A percentile compares a stretch with the other conserved stretches of the same genome.
Conservation (phyloP, 805 yeast species). For the Starmerella sp. region DNA sequence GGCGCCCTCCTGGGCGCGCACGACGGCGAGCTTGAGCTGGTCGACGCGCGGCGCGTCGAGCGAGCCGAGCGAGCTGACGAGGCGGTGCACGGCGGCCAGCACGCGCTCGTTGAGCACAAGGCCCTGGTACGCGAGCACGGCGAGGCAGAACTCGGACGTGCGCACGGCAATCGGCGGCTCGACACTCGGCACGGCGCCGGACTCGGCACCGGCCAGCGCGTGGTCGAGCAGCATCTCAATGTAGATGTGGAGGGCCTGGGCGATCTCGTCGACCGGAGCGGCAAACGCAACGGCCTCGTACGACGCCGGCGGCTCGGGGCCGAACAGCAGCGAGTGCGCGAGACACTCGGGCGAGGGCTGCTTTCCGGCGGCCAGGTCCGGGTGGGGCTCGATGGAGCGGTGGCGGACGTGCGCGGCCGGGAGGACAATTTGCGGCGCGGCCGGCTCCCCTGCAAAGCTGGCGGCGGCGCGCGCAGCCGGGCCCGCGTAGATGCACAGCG, state of each 20-base stretch:
- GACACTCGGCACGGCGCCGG: slow-evolving; percentile 5
- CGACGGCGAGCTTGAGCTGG: slow-evolving; percentile 41
- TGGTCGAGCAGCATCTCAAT: slow-evolving; percentile 18
- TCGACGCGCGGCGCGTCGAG: slow-evolving; percentile 43
- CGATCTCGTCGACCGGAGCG: slow-evolving; percentile 4
- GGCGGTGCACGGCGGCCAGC: slow-evolving; percentile 44
- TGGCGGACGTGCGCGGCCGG: neutral
- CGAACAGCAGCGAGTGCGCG: slow-evolving; percentile 59
- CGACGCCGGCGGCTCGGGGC: neutral
- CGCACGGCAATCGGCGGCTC: slow-evolving; percentile 40
- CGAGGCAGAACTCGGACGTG: slow-evolving; percentile 42
- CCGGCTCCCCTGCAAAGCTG: neutral
- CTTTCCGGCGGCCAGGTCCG: slow-evolving; percentile 42
- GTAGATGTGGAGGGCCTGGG: slow-evolving; percentile 4
- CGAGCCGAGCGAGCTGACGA: slow-evolving; percentile 39
- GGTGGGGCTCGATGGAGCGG: slow-evolving; percentile 40
- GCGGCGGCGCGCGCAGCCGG: neutral
- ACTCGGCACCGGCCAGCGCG: neutral
- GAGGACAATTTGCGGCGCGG: neutral
- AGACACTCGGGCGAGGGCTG: slow-evolving; percentile 42
- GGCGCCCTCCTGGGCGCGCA: slow-evolving; percentile 10
- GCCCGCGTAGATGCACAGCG: neutral
- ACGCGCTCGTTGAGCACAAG: slow-evolving; percentile 54
- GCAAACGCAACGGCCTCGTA: slow-evolving; percentile 4
- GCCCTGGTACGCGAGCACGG: slow-evolving; percentile 54